Conservation (phyloP, 345 rosid genomes). For the Lagerstroemia speciosa region DNA sequence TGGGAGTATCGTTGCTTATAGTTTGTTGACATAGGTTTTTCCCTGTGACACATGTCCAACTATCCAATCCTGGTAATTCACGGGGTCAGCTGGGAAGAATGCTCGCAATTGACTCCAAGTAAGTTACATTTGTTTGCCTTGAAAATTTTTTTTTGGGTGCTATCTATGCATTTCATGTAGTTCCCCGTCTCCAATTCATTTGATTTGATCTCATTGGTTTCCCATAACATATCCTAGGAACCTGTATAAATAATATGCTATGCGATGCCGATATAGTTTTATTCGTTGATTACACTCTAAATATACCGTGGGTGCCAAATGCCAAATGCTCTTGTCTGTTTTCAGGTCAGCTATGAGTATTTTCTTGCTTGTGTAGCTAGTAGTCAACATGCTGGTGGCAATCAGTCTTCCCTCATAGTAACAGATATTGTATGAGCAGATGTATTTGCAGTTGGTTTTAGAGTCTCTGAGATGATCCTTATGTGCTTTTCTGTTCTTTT, state of each 20-base stretch:
- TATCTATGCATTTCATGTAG: neutral
- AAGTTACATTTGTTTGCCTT: conserved; percentile 19
- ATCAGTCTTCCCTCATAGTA: neutral
- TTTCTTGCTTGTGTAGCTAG: neutral
- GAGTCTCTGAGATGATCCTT: neutral
- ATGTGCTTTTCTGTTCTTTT: neutral
- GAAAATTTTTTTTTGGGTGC: neutral
- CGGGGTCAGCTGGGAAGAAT: conserved; percentile 74
- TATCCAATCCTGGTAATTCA: conserved; percentile 79
- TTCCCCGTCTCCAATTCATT: neutral
- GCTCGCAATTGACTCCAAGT: conserved; percentile 80
- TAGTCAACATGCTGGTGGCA: neutral
- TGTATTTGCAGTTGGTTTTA: neutral
- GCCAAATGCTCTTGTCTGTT: neutral
- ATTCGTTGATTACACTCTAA: neutral
- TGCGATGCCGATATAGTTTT: neutral
- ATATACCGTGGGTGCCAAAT: neutral
- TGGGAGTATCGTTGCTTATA: conserved; percentile 6
- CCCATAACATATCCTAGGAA: neutral
- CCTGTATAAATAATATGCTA: neutral
- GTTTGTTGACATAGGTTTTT: conserved; percentile 60
- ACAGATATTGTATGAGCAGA: neutral
- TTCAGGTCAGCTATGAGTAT: neutral
- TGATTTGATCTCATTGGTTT: neutral
- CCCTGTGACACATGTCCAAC: conserved; percentile 68